Evolutionary conservation across 2,329 filamentous ascomycete genomes (phyloP).

Genomic region (Aureobasidium lini): DNA sequence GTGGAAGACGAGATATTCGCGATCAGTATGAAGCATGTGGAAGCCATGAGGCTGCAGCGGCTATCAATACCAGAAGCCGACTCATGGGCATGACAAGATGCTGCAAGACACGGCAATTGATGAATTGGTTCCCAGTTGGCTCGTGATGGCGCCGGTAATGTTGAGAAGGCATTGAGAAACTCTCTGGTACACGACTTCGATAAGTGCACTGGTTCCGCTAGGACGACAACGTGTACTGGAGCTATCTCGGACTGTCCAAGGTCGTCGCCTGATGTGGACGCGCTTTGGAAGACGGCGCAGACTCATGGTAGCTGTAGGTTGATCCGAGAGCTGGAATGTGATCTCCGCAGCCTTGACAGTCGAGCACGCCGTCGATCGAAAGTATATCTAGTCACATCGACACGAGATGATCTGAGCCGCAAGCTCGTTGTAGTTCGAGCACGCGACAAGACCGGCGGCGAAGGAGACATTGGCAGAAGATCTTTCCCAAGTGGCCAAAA

Average conservation of each 20-base stretch:
- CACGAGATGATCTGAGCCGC: background rate
- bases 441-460: background rate
- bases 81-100: background rate
- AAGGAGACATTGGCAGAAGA: background rate
- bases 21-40: background rate
- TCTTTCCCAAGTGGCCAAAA: slow-evolving; percentile 1
- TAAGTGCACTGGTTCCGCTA: background rate
- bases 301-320: background rate
- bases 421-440: background rate
- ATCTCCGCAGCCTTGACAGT: background rate
- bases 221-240: background rate
- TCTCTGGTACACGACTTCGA: background rate
- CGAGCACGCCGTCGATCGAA: background rate
- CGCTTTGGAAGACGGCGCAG: background rate
- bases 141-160: background rate
- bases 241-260: background rate
- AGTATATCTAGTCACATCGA: background rate
- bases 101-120: background rate
- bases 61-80: background rate
- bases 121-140: background rate
- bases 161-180: background rate
- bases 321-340: background rate
- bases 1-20: background rate
- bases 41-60: background rate
- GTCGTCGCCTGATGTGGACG: background rate